phyloP scores from a whole-genome alignment of 345 rosid genomes.

The Sonneratia caseolaris region DNA sequence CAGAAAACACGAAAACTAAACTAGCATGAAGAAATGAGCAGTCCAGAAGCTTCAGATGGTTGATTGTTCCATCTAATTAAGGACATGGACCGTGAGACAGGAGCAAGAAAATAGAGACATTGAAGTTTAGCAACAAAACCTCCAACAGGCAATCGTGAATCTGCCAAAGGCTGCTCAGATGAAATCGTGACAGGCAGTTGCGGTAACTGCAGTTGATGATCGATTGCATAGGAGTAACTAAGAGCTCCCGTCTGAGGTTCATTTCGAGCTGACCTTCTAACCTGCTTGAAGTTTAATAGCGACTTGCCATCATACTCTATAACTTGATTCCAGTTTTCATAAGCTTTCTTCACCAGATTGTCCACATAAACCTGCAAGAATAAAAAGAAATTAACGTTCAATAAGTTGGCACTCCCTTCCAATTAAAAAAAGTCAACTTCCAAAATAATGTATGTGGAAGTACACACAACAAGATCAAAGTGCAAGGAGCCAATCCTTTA shows the following conservation, averaged over 20 bases:
- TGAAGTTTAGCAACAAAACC: conserved; percentile 22
- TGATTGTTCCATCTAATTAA: background rate
- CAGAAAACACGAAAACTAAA: too few species aligned
- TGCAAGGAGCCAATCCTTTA: background rate
- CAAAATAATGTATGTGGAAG: background rate
- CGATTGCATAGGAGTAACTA: conserved; percentile 37
- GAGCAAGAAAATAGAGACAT: background rate
- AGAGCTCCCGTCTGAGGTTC: conserved; percentile 34
- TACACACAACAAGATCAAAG: background rate
- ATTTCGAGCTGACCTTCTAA: conserved; percentile 39
- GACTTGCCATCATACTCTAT: conserved; percentile 90
- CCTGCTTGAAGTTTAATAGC: conserved; percentile 55
- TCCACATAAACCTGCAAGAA: conserved; percentile 73
- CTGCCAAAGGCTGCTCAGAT: conserved; percentile 38
- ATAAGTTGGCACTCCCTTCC: background rate
- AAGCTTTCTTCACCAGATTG: conserved; percentile 80
- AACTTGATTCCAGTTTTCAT: conserved; percentile 82
- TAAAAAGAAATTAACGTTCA: background rate
- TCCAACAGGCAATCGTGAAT: conserved; percentile 43
- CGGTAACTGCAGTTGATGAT: conserved; percentile 47
- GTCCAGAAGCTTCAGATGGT: background rate
- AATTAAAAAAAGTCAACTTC: background rate
- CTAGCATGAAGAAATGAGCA: background rate
- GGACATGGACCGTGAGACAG: background rate
- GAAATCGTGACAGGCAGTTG: conserved; percentile 39